phyloP scores from a whole-genome alignment of 106 monocot genomes.

The Phalaenopsis aphrodite region DNA sequence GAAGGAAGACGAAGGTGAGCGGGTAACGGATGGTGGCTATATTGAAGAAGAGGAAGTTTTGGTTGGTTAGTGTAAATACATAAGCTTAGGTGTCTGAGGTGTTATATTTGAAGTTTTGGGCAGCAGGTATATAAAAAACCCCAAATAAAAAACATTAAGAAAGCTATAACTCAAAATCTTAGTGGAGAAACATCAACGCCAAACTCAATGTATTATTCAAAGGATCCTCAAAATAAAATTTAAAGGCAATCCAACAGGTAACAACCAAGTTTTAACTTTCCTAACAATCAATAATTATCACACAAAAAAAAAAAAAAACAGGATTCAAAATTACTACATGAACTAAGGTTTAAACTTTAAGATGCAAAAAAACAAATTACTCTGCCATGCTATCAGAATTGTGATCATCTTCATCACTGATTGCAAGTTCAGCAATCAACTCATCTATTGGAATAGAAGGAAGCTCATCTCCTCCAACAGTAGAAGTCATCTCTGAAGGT shows the following conservation, averaged over 20 bases:
- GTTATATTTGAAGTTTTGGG: no score
- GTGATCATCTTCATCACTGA: slow-evolving; percentile 24
- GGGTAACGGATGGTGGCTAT: no score
- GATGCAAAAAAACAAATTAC: slow-evolving; percentile 8
- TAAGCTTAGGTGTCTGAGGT: no score
- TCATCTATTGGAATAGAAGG: slow-evolving; percentile 55
- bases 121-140: no score
- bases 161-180: neutral
- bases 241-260: neutral
- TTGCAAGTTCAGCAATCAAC: slow-evolving; percentile 58
- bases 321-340: neutral
- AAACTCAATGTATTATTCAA: neutral
- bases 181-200: neutral
- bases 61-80: no score
- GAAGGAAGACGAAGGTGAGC: no score
- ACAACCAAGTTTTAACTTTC: neutral
- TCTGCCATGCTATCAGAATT: slow-evolving; percentile 24
- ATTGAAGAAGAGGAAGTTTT: no score
- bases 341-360: neutral
- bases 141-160: no score
- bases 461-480: slow-evolving; percentile 48
- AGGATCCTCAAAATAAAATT: neutral
- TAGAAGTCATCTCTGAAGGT: slow-evolving; percentile 65
- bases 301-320: neutral
- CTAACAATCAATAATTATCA: neutral